Conservation (phyloP, 805 yeast genomes). For the Metschnikowia bowlesiae region DNA sequence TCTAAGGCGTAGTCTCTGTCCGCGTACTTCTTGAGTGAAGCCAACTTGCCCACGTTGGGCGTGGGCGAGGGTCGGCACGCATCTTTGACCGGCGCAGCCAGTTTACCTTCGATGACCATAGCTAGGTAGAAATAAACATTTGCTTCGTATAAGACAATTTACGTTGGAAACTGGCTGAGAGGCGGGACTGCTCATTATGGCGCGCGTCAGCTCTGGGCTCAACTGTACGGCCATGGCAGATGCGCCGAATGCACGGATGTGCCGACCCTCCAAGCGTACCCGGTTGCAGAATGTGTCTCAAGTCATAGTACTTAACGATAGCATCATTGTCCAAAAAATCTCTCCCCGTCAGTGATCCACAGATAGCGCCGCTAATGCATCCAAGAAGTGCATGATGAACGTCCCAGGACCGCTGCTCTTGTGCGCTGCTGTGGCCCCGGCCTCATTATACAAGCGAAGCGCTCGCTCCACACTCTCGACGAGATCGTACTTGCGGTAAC, state of each 20-base stretch:
- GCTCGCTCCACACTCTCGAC: slow-evolving; percentile 52
- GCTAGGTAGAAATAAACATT: background rate
- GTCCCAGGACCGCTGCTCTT: slow-evolving; percentile 49
- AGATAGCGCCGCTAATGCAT: slow-evolving; percentile 20
- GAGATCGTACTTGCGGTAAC: slow-evolving; percentile 17
- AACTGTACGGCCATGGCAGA: background rate
- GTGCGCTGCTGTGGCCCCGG: slow-evolving; percentile 53
- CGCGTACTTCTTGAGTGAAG: slow-evolving; percentile 31
- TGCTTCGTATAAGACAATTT: background rate
- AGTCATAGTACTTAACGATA: too few relatives aligned
- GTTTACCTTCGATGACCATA: slow-evolving; percentile 11
- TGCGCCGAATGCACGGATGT: background rate
- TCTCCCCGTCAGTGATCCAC: background rate
- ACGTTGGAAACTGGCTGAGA: background rate
- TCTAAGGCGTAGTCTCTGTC: slow-evolving; percentile 41
- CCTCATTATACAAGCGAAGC: slow-evolving; percentile 52
- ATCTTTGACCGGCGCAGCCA: background rate
- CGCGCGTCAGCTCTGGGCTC: background rate
- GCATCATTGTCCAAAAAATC: too few relatives aligned
- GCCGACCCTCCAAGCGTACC: background rate
- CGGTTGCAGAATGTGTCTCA: too few relatives aligned
- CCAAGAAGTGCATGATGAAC: slow-evolving; percentile 46
- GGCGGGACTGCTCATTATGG: background rate
- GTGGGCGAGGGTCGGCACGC: slow-evolving; percentile 32
- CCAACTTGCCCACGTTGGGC: slow-evolving; percentile 32